Conservation (phyloP, 2,329 filamentous ascomycete species). For the Alternaria angustiovoidea region DNA sequence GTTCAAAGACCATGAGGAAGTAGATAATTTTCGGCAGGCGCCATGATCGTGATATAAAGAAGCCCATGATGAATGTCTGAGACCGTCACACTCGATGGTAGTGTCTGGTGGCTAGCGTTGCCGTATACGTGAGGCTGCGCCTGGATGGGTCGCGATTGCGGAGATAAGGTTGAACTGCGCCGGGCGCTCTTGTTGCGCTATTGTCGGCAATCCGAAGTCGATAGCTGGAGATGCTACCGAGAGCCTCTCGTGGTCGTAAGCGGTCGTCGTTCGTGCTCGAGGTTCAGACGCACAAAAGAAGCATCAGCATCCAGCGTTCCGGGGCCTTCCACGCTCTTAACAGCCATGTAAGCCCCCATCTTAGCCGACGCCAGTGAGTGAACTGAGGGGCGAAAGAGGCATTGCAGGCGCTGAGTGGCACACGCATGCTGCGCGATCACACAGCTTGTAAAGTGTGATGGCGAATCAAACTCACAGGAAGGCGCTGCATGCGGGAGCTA, state of each 20-base stretch:
- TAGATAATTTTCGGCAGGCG: constrained; percentile 61
- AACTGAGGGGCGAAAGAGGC: constrained; percentile 32
- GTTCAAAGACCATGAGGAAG: constrained; percentile 70
- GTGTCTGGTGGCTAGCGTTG: constrained; percentile 7
- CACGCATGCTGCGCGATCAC: constrained; percentile 41
- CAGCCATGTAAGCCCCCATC: constrained; percentile 25
- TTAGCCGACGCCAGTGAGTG: constrained; percentile 25
- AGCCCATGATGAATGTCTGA: constrained; percentile 28
- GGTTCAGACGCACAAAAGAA: constrained; percentile 11
- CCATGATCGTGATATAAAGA: constrained; percentile 66
- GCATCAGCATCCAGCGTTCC: constrained; percentile 11
- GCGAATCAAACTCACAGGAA: constrained; percentile 32
- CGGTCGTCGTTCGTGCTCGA: constrained; percentile 16
- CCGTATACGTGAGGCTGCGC: constrained; percentile 5
- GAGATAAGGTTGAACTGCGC: constrained; percentile 9
- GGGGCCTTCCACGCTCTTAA: constrained; percentile 38
- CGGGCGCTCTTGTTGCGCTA: background rate
- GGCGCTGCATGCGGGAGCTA: constrained; percentile 23
- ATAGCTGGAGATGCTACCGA: background rate
- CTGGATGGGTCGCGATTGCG: constrained; percentile 12
- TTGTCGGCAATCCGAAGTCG: constrained; percentile 2
- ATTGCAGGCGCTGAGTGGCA: constrained; percentile 46
- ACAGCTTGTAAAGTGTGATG: constrained; percentile 30
- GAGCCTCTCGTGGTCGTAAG: constrained; percentile 19
- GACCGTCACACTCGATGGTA: background rate